Evolutionary conservation across 441 rosid species (phyloP).

Genomic region (Kokia cookei): DNA sequence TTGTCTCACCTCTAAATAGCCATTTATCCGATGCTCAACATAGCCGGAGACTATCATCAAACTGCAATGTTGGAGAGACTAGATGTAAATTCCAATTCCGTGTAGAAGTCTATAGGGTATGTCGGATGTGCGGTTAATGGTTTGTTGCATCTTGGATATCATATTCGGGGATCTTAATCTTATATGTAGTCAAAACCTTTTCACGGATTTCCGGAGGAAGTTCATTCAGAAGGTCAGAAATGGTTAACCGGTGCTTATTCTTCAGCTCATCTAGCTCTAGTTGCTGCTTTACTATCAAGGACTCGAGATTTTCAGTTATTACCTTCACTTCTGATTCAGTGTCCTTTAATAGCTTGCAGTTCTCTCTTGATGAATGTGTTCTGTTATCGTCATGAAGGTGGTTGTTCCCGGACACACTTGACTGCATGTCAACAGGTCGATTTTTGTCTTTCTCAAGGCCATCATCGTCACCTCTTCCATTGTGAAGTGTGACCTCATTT

Average conservation of each 20-base stretch:
- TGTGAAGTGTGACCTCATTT: not conserved
- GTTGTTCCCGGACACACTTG: constrained; percentile 3
- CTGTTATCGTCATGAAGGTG: constrained; percentile 1
- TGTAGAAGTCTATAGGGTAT: not conserved
- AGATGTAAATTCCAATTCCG: not conserved
- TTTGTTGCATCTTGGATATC: not conserved
- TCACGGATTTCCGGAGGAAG: constrained; percentile 42
- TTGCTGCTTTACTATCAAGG: constrained; percentile 53
- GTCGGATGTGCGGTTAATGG: not conserved
- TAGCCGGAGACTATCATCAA: not conserved
- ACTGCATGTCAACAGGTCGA: constrained; percentile 3
- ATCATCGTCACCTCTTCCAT: not conserved
- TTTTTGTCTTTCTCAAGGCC: constrained; percentile 4
- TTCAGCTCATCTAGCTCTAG: constrained; percentile 56
- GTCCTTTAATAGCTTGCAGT: not conserved
- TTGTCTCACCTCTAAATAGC: not conserved
- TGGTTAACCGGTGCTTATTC: constrained; percentile 46
- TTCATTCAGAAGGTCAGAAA: constrained; percentile 47
- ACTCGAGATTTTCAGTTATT: constrained; percentile 47
- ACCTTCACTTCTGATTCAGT: constrained; percentile 24
- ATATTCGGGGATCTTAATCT: constrained; percentile 25
- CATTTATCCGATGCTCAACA: not conserved
- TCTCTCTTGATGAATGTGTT: constrained; percentile 1
- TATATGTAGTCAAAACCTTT: constrained; percentile 39
- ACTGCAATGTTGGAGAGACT: not conserved